Evolutionary conservation across 1,284 basidiomycete species (phyloP).

Genomic region (Irpex rosettiformis): DNA sequence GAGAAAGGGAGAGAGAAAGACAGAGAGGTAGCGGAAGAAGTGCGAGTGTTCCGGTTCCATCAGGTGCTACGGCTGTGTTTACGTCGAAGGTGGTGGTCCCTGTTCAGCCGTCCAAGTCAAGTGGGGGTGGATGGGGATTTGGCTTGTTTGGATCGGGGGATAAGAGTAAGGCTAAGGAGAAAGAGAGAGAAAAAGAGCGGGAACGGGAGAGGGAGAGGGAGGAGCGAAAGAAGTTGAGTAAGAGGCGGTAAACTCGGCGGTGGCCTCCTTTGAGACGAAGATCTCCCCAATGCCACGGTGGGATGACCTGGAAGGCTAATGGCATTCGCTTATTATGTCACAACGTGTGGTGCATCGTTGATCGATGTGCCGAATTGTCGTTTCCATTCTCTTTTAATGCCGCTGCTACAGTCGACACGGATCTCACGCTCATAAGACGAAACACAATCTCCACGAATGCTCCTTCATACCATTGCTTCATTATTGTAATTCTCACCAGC

Average conservation of each 20-base stretch:
- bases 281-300: too few species aligned
- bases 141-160: slow-evolving; percentile 2
- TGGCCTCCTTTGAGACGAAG: background rate
- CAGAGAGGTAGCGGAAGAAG: background rate
- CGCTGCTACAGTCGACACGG: background rate
- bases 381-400: background rate
- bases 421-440: background rate
- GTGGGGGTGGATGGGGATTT: slow-evolving; percentile 4
- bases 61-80: slow-evolving; percentile 8
- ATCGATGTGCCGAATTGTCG: background rate
- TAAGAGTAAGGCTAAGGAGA: slow-evolving; percentile 11
- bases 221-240: slow-evolving; percentile 31
- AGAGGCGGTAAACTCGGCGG: slow-evolving; percentile 13
- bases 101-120: background rate
- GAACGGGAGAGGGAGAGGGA: slow-evolving; percentile 18
- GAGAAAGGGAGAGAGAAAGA: slow-evolving; percentile 4
- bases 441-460: background rate
- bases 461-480: background rate
- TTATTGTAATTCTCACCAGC: background rate
- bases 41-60: background rate
- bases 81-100: slow-evolving; percentile 8
- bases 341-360: background rate
- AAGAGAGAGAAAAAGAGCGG: slow-evolving; percentile 12
- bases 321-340: too few species aligned
- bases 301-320: too few species aligned